These are phyloP conservation scores for Ceratocystis alfenasii DNA, from an alignment of 2,329 filamentous ascomycete species.

Conservation along the genomic window DNA sequence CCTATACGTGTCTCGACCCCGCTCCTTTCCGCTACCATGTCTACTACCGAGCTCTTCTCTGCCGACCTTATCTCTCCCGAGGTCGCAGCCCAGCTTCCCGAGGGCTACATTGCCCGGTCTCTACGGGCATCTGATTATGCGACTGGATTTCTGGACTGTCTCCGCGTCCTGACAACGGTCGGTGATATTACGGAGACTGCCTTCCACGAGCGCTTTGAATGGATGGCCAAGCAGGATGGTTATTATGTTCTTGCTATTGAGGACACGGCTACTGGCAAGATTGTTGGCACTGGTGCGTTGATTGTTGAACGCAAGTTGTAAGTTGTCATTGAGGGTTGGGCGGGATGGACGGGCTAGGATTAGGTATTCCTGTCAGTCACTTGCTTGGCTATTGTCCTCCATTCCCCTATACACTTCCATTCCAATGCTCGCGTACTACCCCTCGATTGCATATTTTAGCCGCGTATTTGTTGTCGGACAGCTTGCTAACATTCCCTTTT, in stretches of 20 bases:
- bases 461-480: too few species aligned
- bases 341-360: neutral
- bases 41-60: conserved; percentile 48
- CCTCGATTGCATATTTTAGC: neutral
- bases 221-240: conserved; percentile 60
- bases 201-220: conserved; percentile 71
- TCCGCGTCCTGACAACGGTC: conserved; percentile 84
- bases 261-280: conserved; percentile 47
- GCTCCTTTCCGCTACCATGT: conserved; percentile 6
- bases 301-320: conserved; percentile 92
- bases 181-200: conserved; percentile 67
- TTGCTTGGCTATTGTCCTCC: neutral
- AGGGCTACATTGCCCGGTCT: conserved; percentile 71
- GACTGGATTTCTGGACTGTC: conserved; percentile 76
- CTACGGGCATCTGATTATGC: conserved; percentile 67
- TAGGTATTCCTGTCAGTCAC: neutral
- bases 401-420: neutral
- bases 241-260: conserved; percentile 85
- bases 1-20: neutral
- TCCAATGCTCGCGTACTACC: neutral
- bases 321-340: conserved; percentile 29
- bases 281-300: conserved; percentile 85
- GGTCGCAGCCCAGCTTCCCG: conserved; percentile 60
- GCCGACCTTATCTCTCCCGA: conserved; percentile 62
- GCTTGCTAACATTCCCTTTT: neutral